Conservation (phyloP, 1,139 yeast species). For the Hyphopichia pseudoburtonii region DNA sequence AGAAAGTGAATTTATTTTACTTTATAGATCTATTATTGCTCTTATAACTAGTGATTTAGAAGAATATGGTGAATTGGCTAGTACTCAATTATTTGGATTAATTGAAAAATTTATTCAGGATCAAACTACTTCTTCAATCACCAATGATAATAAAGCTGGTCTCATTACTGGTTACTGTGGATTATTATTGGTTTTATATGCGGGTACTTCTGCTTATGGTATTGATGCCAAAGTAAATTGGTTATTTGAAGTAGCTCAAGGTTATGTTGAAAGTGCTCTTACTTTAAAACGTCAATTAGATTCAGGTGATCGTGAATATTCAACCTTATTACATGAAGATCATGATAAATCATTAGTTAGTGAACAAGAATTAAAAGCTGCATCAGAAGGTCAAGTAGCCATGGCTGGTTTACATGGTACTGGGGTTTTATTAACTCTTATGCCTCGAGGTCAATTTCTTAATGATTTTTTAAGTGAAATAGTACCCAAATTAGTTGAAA, state of each 20-base stretch:
- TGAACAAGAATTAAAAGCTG: slow-evolving; percentile 34
- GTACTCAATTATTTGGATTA: slow-evolving; percentile 37
- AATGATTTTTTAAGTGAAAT: slow-evolving; percentile 44
- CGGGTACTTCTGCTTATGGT: slow-evolving; percentile 52
- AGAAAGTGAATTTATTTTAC: slow-evolving; percentile 42
- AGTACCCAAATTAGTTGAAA: slow-evolving; percentile 36
- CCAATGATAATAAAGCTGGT: slow-evolving; percentile 41
- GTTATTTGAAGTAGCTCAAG: slow-evolving; percentile 49
- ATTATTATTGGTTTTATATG: slow-evolving; percentile 43
- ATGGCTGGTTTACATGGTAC: slow-evolving; percentile 49
- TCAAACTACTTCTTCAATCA: slow-evolving; percentile 31
- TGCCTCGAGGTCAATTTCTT: slow-evolving; percentile 38
- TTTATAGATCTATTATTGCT: slow-evolving; percentile 43
- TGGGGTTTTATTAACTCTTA: slow-evolving; percentile 45
- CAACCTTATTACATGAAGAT: slow-evolving; percentile 38
- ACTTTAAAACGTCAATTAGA: slow-evolving; percentile 32
- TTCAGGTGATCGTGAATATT: slow-evolving; percentile 45
- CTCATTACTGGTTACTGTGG: slow-evolving; percentile 47
- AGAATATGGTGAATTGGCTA: slow-evolving; percentile 48
- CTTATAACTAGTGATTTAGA: slow-evolving; percentile 50
- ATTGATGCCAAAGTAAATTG: slow-evolving; percentile 45
- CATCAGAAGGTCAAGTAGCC: slow-evolving; percentile 39
- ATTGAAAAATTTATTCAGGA: slow-evolving; percentile 35
- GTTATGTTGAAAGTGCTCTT: slow-evolving; percentile 38
- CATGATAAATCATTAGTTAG: slow-evolving; percentile 37